Evolutionary conservation across 2,329 filamentous ascomycete species (phyloP).

Genomic region (Biscogniauxia mediterranea): DNA sequence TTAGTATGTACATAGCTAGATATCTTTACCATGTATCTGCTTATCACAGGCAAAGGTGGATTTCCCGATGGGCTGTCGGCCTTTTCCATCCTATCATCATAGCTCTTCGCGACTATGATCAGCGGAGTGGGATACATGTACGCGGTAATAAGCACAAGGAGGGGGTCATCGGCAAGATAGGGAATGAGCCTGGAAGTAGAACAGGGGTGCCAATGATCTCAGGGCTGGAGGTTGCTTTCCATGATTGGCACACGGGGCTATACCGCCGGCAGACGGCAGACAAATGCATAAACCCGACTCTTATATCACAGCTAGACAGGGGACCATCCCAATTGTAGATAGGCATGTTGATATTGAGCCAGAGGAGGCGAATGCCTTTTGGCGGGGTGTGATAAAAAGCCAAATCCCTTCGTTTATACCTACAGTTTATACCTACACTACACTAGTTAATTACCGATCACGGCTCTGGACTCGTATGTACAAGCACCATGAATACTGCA

Average conservation of each 20-base stretch:
- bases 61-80: slow-evolving; percentile 4
- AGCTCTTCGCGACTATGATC: background rate
- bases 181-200: background rate
- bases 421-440: no score
- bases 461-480: background rate
- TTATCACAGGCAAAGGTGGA: background rate
- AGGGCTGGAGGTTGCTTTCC: background rate
- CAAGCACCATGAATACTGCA: background rate
- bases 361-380: background rate
- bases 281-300: background rate
- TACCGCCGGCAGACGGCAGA: no score
- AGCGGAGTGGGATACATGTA: background rate
- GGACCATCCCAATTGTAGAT: background rate
- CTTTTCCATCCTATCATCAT: slow-evolving; percentile 3
- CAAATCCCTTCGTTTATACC: background rate
- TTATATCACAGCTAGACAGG: background rate
- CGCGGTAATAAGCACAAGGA: background rate
- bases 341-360: background rate
- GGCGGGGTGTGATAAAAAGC: background rate
- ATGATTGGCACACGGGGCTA: background rate
- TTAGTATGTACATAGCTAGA: background rate
- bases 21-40: background rate
- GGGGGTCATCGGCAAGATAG: background rate
- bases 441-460: slow-evolving; percentile 2
- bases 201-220: background rate